Percentiles rank a stretch among this genome's conserved stretches.
phyloP scores from a whole-genome alignment of 1,139 yeast species.

The Magnusiomyces fungicola region DNA sequence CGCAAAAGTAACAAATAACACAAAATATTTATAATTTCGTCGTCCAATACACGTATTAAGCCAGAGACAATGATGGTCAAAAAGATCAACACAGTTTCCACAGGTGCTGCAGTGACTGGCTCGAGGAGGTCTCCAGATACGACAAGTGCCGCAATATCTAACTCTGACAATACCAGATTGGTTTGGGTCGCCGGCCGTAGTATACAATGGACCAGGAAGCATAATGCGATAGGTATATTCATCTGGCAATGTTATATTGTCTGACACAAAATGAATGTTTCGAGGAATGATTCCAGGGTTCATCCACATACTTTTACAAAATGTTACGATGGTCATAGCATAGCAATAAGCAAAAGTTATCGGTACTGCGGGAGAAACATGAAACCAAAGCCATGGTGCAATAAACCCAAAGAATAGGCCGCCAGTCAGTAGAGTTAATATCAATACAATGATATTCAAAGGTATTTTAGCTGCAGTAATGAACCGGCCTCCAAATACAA shows the following conservation, averaged over 20 bases:
- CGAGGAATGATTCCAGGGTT: slow-evolving; percentile 73
- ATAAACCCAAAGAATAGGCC: slow-evolving; percentile 37
- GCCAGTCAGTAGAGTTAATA: slow-evolving; percentile 40
- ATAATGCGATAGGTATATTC: slow-evolving; percentile 55
- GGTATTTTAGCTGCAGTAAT: slow-evolving; percentile 36
- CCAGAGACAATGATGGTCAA: slow-evolving; percentile 82
- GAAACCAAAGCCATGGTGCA: slow-evolving; percentile 52
- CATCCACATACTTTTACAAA: slow-evolving; percentile 47
- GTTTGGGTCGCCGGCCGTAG: slow-evolving; percentile 2
- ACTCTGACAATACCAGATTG: slow-evolving; percentile 38
- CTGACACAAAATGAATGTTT: slow-evolving; percentile 52
- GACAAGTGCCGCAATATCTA: slow-evolving; percentile 54
- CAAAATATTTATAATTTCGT: slow-evolving; percentile 44
- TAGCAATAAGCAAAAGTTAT: slow-evolving; percentile 54
- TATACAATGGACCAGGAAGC: slow-evolving; percentile 40
- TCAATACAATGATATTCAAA: slow-evolving; percentile 36
- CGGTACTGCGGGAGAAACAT: slow-evolving; percentile 51
- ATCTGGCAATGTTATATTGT: slow-evolving; percentile 41
- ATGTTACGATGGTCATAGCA: slow-evolving; percentile 42
- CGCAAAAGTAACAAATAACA: slow-evolving; percentile 11
- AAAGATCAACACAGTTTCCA: slow-evolving; percentile 37
- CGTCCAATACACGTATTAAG: slow-evolving; percentile 72
- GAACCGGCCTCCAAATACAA: slow-evolving; percentile 59
- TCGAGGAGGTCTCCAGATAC: slow-evolving; percentile 63
- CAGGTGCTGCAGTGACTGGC: slow-evolving; percentile 65